These are phyloP conservation scores for Karstenula rhodostoma DNA, from an alignment of 2,329 filamentous ascomycete species.

Conservation along the genomic window DNA sequence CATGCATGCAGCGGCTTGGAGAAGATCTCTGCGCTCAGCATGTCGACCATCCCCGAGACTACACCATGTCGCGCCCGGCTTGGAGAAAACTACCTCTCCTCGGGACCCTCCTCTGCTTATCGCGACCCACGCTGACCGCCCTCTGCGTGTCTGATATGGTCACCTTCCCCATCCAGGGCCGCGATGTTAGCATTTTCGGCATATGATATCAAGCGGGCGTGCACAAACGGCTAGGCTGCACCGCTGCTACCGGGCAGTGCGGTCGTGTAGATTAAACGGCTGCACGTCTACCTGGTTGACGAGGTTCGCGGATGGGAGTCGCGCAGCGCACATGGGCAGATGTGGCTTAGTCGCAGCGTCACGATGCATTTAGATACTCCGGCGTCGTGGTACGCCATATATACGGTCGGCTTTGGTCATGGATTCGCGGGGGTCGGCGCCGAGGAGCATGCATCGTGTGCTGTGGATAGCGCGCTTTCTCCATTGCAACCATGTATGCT, in stretches of 20 bases:
- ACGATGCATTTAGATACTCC: background rate
- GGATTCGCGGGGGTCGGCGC: background rate
- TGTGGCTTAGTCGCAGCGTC: background rate
- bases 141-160: constrained; percentile 2
- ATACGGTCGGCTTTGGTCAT: background rate
- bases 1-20: background rate
- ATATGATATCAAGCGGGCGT: constrained; percentile 11
- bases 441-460: background rate
- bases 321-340: background rate
- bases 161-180: constrained; percentile 19
- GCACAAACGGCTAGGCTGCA: background rate
- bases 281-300: background rate
- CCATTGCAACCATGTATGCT: background rate
- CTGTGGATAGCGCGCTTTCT: background rate
- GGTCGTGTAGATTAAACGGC: constrained; percentile 7
- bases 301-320: background rate
- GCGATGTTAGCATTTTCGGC: constrained; percentile 5
- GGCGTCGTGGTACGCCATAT: background rate
- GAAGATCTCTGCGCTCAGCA: background rate
- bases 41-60: background rate
- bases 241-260: background rate
- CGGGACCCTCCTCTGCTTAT: background rate
- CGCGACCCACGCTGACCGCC: background rate
- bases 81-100: background rate
- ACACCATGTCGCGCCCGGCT: background rate